Conservation (phyloP, 2,329 filamentous ascomycete species). For the Sarocladium brachiariae region DNA sequence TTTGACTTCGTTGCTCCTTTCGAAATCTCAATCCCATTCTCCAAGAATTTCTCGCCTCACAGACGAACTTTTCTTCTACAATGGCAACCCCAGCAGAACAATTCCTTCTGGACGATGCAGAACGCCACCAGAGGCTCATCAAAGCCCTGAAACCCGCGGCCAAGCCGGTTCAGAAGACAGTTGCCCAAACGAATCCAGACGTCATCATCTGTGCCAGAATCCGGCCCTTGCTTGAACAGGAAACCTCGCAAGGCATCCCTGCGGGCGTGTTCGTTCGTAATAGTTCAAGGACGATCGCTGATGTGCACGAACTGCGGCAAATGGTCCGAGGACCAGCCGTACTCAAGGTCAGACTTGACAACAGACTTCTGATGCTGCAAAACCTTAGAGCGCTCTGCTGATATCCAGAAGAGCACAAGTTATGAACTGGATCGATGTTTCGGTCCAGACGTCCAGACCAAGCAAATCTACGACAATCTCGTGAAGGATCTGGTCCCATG, state of each 20-base stretch:
- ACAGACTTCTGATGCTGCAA: too few relatives aligned
- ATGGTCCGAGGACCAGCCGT: conserved; percentile 2
- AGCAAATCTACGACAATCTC: conserved; percentile 33
- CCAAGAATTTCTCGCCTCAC: not conserved
- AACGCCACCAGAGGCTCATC: not conserved
- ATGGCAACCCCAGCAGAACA: conserved; percentile 1
- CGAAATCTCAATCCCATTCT: too few relatives aligned
- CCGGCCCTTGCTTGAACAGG: conserved; percentile 7
- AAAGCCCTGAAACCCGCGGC: not conserved
- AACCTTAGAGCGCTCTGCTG: too few relatives aligned
- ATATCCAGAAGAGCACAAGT: conserved; percentile 23
- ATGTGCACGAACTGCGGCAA: conserved; percentile 5
- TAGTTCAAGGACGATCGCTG: not conserved
- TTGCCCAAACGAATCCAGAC: conserved; percentile 4
- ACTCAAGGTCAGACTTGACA: conserved; percentile 25
- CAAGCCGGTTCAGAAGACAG: not conserved
- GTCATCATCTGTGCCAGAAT: conserved; percentile 1
- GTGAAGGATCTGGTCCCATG: conserved; percentile 36
- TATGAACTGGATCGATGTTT: conserved; percentile 31
- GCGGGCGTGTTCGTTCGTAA: not conserved
- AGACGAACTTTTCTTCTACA: not conserved
- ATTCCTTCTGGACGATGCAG: not conserved
- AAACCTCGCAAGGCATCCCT: not conserved
- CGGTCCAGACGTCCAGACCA: conserved; percentile 25
- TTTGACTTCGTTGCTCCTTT: not conserved